Evolutionary conservation across 1,284 basidiomycete species (phyloP).

Genomic region (Leccinum solheimii): DNA sequence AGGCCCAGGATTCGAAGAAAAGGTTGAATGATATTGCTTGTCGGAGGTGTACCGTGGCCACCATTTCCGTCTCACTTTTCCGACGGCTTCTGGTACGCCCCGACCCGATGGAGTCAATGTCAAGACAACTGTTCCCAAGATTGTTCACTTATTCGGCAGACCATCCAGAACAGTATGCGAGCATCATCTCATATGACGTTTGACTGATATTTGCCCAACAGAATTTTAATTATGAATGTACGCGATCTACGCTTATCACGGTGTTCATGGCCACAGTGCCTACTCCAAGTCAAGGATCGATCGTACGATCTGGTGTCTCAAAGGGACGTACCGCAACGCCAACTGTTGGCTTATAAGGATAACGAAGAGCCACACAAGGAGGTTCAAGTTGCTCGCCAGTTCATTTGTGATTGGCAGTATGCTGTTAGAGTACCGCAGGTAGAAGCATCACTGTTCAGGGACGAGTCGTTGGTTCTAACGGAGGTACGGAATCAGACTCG

Average conservation of each 20-base stretch:
- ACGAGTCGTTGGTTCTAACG: neutral
- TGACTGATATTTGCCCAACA: neutral
- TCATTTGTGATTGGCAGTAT: neutral
- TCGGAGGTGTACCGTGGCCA: neutral
- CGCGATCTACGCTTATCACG: neutral
- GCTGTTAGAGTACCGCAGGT: neutral
- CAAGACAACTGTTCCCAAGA: neutral
- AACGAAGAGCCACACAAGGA: neutral
- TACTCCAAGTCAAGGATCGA: neutral
- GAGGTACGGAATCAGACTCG: neutral
- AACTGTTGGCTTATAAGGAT: neutral
- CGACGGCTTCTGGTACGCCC: neutral
- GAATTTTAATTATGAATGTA: neutral
- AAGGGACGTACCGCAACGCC: neutral
- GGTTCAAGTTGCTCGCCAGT: neutral
- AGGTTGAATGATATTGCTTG: neutral
- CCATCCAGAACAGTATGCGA: neutral
- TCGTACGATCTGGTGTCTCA: neutral
- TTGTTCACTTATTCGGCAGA: neutral
- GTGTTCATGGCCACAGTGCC: neutral
- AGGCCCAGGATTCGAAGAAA: neutral
- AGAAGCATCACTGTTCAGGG: neutral
- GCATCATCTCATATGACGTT: neutral
- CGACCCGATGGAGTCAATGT: neutral
- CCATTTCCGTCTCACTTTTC: neutral